Evolutionary conservation across 495 filamentous ascomycete genomes (phyloP).

Genomic region (Penicillium nucicola): DNA sequence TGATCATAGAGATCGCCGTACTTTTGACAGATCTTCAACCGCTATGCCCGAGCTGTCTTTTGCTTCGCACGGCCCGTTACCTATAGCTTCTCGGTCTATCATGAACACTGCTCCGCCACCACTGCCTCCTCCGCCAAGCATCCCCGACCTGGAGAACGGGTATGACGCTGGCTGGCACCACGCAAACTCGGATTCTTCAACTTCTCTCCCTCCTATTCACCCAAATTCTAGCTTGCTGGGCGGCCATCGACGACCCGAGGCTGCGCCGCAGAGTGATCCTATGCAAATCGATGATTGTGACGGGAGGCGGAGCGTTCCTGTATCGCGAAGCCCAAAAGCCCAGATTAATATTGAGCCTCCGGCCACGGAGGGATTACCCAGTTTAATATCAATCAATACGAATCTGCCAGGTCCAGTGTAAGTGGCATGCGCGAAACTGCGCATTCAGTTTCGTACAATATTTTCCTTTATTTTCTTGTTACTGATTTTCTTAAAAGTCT

Average conservation of each 20-base stretch:
- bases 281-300: conserved; percentile 43
- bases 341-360: conserved; percentile 49
- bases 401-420: conserved; percentile 47
- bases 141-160: conserved; percentile 51
- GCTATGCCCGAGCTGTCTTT: conserved; percentile 33
- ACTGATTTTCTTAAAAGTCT: conserved; percentile 43
- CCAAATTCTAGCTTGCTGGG: conserved; percentile 55
- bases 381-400: conserved; percentile 35
- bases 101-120: conserved; percentile 54
- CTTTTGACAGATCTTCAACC: conserved; percentile 16
- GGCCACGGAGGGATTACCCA: conserved; percentile 43
- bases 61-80: conserved; percentile 49
- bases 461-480: neutral
- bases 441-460: neutral
- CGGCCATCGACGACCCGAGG: conserved; percentile 34
- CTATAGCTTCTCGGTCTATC: conserved; percentile 49
- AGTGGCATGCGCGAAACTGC: conserved; percentile 7
- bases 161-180: conserved; percentile 60
- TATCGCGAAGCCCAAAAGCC: conserved; percentile 34
- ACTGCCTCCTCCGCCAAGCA: conserved; percentile 57
- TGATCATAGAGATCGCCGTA: conserved; percentile 40
- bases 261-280: conserved; percentile 29
- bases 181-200: conserved; percentile 43
- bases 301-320: conserved; percentile 27
- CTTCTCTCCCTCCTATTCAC: conserved; percentile 45